These are phyloP conservation scores for Yarrowia sp. DNA, from an alignment of 805 yeast genomes.

Conservation along the genomic window DNA sequence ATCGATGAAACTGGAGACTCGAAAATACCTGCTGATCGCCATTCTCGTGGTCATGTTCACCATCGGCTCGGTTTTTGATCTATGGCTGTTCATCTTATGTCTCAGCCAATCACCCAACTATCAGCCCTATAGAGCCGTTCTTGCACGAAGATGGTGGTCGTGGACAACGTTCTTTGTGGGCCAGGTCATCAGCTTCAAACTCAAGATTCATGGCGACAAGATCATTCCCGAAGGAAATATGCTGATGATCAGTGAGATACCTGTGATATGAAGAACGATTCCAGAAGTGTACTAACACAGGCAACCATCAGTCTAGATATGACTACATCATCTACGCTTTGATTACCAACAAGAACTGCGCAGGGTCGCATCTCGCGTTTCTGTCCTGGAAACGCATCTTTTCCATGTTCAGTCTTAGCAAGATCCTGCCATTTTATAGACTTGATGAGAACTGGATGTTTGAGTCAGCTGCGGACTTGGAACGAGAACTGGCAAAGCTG, in stretches of 20 bases:
- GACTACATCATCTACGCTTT: constrained; percentile 14
- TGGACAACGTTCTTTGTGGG: constrained; percentile 9
- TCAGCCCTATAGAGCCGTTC: constrained; percentile 16
- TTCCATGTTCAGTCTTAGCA: constrained; percentile 42
- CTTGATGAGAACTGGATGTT: constrained; percentile 48
- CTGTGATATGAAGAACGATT: constrained; percentile 40
- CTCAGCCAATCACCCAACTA: constrained; percentile 22
- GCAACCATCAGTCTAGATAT: constrained; percentile 22
- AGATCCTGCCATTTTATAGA: constrained; percentile 40
- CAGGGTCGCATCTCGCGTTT: constrained; percentile 10
- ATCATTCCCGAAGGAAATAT: constrained; percentile 32
- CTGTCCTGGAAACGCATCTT: constrained; percentile 44
- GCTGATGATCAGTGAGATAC: constrained; percentile 44
- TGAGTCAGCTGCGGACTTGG: constrained; percentile 40
- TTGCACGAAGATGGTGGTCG: constrained; percentile 32
- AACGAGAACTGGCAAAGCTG: constrained; percentile 40
- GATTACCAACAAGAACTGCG: not conserved
- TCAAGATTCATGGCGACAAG: constrained; percentile 24
- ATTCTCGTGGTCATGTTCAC: constrained; percentile 27
- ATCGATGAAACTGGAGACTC: constrained; percentile 5
- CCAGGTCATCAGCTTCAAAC: constrained; percentile 15
- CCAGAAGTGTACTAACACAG: constrained; percentile 48
- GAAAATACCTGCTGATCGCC: constrained; percentile 11
- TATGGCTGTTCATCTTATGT: constrained; percentile 1
- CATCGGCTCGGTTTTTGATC: constrained; percentile 11